A percentile compares a stretch with the other conserved stretches of the same genome.
Conservation (phyloP, 306 rosid genomes). For the Canavalia gladiata region DNA sequence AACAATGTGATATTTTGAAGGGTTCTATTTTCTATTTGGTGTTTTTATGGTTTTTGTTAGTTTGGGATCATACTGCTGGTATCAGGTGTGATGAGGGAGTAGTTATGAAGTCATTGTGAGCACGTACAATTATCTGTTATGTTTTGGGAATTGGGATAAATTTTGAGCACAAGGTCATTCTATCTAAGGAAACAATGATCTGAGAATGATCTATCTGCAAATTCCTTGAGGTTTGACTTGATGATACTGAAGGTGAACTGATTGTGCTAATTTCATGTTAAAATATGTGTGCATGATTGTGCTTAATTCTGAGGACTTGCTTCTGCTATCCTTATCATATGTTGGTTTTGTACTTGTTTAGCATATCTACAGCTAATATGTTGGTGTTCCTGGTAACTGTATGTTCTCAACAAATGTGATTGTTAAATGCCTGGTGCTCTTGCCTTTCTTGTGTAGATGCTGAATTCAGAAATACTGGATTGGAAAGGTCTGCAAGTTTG, state of each 20-base stretch:
- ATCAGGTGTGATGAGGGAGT: not conserved
- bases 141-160: slow-evolving; percentile 15
- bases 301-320: not conserved
- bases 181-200: not conserved
- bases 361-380: not conserved
- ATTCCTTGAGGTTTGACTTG: slow-evolving; percentile 6
- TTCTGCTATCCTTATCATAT: not conserved
- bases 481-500: slow-evolving; percentile 92
- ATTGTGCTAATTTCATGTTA: not conserved
- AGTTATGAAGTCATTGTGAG: not conserved
- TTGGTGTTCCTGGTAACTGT: not conserved
- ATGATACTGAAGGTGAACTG: not conserved
- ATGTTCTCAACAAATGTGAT: slow-evolving; percentile 17
- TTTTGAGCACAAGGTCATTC: not conserved
- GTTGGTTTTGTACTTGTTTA: slow-evolving; percentile 12
- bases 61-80: not conserved
- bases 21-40: not conserved
- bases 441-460: slow-evolving; percentile 59
- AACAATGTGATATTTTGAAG: not conserved
- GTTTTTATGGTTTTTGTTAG: not conserved
- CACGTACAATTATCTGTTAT: not conserved
- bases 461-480: slow-evolving; percentile 87
- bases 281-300: not conserved
- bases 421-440: not conserved
- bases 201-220: not conserved